phyloP scores from a whole-genome alignment of 2,329 filamentous ascomycete genomes.

The Ophiostoma sp. region DNA sequence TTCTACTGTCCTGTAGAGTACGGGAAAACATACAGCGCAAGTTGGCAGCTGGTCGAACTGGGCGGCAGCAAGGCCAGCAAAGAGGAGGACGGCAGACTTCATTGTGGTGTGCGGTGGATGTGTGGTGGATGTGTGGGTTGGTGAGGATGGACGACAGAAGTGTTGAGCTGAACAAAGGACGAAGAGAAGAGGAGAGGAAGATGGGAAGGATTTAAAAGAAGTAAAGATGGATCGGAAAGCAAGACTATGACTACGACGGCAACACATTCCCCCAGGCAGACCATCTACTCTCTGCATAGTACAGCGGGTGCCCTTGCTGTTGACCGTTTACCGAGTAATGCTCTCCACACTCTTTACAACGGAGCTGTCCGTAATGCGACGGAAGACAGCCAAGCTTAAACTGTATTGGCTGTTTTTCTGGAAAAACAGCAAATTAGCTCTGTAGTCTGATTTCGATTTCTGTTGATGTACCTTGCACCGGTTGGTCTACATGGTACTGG shows the following conservation, averaged over 20 bases:
- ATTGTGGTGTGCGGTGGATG: slow-evolving; percentile 32
- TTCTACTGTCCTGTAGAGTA: too few relatives aligned
- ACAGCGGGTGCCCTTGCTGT: not conserved
- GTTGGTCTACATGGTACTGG: not conserved
- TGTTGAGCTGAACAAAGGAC: not conserved
- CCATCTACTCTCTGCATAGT: not conserved
- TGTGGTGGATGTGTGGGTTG: not conserved
- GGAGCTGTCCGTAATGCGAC: not conserved
- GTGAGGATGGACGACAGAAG: not conserved
- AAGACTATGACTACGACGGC: not conserved
- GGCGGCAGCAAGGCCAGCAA: slow-evolving; percentile 49
- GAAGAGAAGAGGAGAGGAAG: not conserved
- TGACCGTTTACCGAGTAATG: not conserved
- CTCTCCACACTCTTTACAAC: not conserved
- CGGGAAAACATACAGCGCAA: slow-evolving; percentile 49
- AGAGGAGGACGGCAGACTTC: slow-evolving; percentile 44
- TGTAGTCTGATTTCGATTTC: slow-evolving; percentile 2
- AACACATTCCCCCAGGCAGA: not conserved
- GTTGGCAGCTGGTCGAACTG: slow-evolving; percentile 45
- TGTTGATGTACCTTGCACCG: not conserved
- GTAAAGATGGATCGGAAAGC: not conserved
- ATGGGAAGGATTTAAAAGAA: not conserved
- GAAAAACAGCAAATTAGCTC: slow-evolving; percentile 6
- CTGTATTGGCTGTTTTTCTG: slow-evolving; percentile 5
- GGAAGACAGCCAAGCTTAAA: slow-evolving; percentile 16